Base-by-base conservation (phyloP, 805 yeast genomes). In the Schizosaccharomyces osmophilus region DNA sequence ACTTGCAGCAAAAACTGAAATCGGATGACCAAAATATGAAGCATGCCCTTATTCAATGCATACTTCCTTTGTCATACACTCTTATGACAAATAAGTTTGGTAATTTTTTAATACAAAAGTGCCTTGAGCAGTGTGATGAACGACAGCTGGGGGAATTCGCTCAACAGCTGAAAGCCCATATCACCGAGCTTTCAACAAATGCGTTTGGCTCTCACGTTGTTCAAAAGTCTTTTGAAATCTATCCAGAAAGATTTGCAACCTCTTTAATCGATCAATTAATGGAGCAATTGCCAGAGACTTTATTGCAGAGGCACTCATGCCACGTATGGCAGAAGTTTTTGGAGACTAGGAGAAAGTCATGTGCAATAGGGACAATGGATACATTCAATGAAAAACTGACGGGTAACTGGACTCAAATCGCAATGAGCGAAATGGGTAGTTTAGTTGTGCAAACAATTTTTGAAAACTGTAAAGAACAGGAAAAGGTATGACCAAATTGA, bases 291-390 rank as follows among this genome's bases (percentile, higher is more conserved):
- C 62, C 65, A 2, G 69, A 63, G 15, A 71, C 75, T 3, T 67
- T 74, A 59, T 65, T 67, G 36, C 73, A 75, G 59, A 64, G 71
- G 17, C 71, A 70, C 59, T 75, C 76, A 6, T 72, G 74, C 58
- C 77, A 74, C 59, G 77, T 74, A 2, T 74, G 77, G 77, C 77
- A 74, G 62, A 73, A 73, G 66, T 65, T 73, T 55, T 67, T 74
- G 61, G 75, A 73, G 63, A 67, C 71, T 19, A 66, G 73, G 8
- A 69, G 73, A 70, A 64, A 67, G 48, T 59, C 64, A 58, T 17
- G 63, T 11, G 64, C 66, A 22, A 68, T 68, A 6, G 64, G 64
- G 9, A 69, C 70, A 42, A 69, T 72, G 72, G 62, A 60, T 11
- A 62, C 61, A 15, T 68, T 72, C 36, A 71, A 71, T 61, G 62